Conservation (phyloP, 1,284 basidiomycete genomes). For the Meripilus lineatus region DNA sequence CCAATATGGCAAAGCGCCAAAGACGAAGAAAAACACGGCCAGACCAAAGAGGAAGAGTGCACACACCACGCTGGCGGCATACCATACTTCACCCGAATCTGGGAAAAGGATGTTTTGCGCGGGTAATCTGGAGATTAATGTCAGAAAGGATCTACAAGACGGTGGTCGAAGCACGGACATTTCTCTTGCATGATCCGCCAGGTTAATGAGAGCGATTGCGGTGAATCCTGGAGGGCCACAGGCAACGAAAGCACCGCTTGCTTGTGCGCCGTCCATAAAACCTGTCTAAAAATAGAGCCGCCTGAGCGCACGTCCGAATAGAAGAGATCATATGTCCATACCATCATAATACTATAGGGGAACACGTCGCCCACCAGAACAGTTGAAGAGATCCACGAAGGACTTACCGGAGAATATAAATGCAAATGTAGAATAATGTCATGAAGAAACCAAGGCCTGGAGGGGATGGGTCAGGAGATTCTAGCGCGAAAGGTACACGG, state of each 20-base stretch:
- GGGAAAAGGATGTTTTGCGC: slow-evolving; percentile 31
- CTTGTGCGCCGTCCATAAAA: slow-evolving; percentile 43
- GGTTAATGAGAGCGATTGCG: slow-evolving; percentile 40
- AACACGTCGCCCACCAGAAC: slow-evolving; percentile 5
- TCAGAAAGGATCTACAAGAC: slow-evolving; percentile 5
- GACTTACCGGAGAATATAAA: slow-evolving; percentile 42
- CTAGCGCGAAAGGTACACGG: not conserved
- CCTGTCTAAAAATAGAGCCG: slow-evolving; percentile 34
- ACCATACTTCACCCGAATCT: slow-evolving; percentile 44
- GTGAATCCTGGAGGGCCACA: slow-evolving; percentile 46
- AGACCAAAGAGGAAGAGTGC: slow-evolving; percentile 41
- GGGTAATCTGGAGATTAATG: slow-evolving; percentile 26
- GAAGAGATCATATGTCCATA: slow-evolving; percentile 15
- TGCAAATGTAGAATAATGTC: slow-evolving; percentile 48
- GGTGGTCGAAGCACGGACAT: slow-evolving; percentile 28
- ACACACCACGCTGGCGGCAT: slow-evolving; percentile 34
- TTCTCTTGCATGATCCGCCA: slow-evolving; percentile 32
- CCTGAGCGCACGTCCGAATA: not conserved
- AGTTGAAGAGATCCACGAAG: slow-evolving; percentile 1
- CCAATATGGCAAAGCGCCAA: slow-evolving; percentile 44
- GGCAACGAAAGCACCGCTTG: slow-evolving; percentile 43
- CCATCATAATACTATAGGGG: slow-evolving; percentile 34
- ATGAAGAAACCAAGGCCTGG: slow-evolving; percentile 48
- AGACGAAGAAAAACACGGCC: slow-evolving; percentile 43
- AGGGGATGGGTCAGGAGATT: not conserved